Evolutionary conservation across 2,329 filamentous ascomycete species (phyloP).

Genomic region (Neofusicoccum cordaticola): DNA sequence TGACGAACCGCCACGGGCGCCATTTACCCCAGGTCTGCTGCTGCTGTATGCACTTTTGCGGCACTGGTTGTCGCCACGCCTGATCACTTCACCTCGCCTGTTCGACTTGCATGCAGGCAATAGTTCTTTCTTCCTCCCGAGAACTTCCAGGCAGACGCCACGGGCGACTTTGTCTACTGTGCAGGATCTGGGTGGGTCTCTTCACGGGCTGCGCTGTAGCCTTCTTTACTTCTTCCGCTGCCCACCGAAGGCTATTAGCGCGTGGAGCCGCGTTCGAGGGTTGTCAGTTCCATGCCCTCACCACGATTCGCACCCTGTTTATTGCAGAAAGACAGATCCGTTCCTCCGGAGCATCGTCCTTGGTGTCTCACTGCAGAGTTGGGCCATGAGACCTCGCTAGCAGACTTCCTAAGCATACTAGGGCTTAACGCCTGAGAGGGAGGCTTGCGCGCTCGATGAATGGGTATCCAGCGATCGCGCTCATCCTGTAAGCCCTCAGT

Average conservation of each 20-base stretch:
- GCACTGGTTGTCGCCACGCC: neutral
- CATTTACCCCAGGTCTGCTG: neutral
- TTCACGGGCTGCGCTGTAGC: neutral
- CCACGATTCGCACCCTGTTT: neutral
- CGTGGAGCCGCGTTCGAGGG: neutral
- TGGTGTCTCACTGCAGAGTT: neutral
- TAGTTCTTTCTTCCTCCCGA: neutral
- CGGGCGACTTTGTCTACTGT: neutral
- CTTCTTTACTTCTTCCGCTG: neutral
- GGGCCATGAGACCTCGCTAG: constrained; percentile 1
- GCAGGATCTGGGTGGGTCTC: constrained; percentile 10
- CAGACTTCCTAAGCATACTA: neutral
- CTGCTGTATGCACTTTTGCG: neutral
- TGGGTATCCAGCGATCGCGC: neutral
- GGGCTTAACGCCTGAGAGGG: neutral
- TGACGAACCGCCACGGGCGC: constrained; percentile 4
- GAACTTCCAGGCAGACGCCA: constrained; percentile 4
- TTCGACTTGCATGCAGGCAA: constrained; percentile 3
- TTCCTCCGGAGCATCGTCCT: neutral
- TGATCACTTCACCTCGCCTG: neutral
- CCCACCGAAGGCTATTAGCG: neutral
- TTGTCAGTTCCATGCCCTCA: neutral
- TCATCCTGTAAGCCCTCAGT: neutral
- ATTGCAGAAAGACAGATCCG: neutral
- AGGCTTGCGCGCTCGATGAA: neutral